Base-by-base conservation (phyloP, 768 basidiomycete genomes). In the Artomyces pyxidatus region DNA sequence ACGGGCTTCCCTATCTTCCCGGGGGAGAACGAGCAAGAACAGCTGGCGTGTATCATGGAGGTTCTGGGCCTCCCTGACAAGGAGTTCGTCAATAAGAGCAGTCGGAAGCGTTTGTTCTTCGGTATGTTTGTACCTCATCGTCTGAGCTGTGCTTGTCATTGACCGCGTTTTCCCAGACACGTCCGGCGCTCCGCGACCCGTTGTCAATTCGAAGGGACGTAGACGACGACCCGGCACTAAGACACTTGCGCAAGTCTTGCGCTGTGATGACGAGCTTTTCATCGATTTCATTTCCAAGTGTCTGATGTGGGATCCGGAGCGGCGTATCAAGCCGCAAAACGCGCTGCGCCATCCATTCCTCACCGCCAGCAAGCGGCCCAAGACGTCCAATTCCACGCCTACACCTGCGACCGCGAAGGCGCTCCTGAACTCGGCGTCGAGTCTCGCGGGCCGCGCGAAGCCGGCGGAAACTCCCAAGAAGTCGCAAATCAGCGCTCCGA, bases 1-100 rank as follows among this genome's bases (percentile, higher is more conserved):
- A 98, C 95, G 10, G 96, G 96, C 1, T 96, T 91, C 65, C 96
- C 96, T 1, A 94, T 99, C 58, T 99, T 99, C 68, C 96, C 96
- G 0, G 96, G 96, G 22, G 96, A 99, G 68, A 98, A 97, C 61
- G 95, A 99, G 65, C 92, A 96, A 67, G 94, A 98, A 63, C 96
- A 98, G 58, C 69, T 99, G 47, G 87, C 94, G 4, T 98, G 95
- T 63, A 99, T 99, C 68, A 99, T 99, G 94, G 96, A 99, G 65
- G 89, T 99, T 6, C 80, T 98, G 41, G 96, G 96, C 14, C 70
- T 92, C 25, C 96, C 96, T 0, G 96, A 99, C 57, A 92, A 88
- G 68, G 89, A 96, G 53, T 86, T 97, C 55, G 71, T 99, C 60
- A 94, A 96, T 63, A 85, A 86, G 48, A 94, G 93, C 60, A 88